Conservation (phyloP, 2,329 filamentous ascomycete genomes). For the Colletotrichum sp. region DNA sequence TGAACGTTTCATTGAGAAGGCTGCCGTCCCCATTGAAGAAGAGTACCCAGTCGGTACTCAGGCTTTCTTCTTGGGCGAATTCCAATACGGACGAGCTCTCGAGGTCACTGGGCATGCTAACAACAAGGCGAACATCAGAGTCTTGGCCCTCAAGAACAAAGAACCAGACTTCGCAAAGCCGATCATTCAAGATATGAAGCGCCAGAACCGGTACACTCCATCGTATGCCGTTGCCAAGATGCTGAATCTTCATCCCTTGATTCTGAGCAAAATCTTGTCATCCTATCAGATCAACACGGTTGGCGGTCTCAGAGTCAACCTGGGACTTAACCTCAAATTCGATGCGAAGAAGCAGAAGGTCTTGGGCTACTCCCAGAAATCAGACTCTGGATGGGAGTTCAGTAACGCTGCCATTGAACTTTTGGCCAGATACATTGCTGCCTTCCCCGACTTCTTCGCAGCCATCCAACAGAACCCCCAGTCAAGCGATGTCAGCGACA, state of each 20-base stretch:
- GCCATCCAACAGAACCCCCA: slow-evolving; percentile 86
- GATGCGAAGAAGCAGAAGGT: slow-evolving; percentile 96
- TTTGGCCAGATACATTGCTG: slow-evolving; percentile 87
- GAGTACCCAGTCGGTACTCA: slow-evolving; percentile 85
- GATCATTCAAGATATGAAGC: slow-evolving; percentile 74
- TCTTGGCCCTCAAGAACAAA: slow-evolving; percentile 73
- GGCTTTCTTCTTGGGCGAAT: slow-evolving; percentile 94
- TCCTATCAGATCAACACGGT: slow-evolving; percentile 84
- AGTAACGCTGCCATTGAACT: slow-evolving; percentile 82
- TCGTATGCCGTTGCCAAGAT: slow-evolving; percentile 88
- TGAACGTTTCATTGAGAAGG: slow-evolving; percentile 88
- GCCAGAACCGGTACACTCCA: slow-evolving; percentile 77
- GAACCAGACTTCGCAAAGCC: slow-evolving; percentile 83
- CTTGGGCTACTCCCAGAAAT: slow-evolving; percentile 90
- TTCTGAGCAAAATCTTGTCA: slow-evolving; percentile 94
- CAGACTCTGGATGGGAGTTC: slow-evolving; percentile 91
- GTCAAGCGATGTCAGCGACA: slow-evolving; percentile 82
- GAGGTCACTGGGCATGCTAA: slow-evolving; percentile 77
- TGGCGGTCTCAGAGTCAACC: slow-evolving; percentile 82
- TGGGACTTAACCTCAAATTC: slow-evolving; percentile 96
- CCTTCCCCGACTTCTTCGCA: slow-evolving; percentile 94
- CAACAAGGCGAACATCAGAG: slow-evolving; percentile 78
- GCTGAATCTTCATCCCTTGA: slow-evolving; percentile 81
- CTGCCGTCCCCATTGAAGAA: slow-evolving; percentile 85
- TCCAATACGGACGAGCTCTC: slow-evolving; percentile 89